Evolutionary conservation across 257 asterid genomes (phyloP), one percentile per base, ranked within the genome.

Genomic region (Gynochthodes officinalis): DNA sequence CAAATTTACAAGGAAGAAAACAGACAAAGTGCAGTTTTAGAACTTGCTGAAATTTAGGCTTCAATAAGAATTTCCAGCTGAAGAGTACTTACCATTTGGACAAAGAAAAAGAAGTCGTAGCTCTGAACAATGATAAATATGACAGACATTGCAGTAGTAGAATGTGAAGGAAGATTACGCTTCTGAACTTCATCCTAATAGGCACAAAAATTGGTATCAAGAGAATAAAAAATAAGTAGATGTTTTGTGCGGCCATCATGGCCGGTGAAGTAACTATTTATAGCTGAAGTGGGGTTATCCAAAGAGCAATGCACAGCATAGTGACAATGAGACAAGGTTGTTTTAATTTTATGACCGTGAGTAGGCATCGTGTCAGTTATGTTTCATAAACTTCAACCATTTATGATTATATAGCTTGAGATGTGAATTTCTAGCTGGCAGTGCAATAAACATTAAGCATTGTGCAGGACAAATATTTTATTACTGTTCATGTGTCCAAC

Each of bases 101-200:
- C 83, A 10, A 78, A 82, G 81, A 66, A 75, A 44, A 78, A 72
- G 59, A 78, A 82, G 49, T 75, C 76, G 49, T 67, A 73, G 33
- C 75, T 73, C 63, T 53, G 73, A 15, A 75, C 37, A 25, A 32
- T 33, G 61, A 61, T 28, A 67, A 32, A 48, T 42, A 69, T 15
- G 65, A 32, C 13, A 67, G 40, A 62, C 59, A 60, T 21, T 72
- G 74, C 30, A 67, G 40, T 53, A 69, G n/a, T 8, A 73, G 13
- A 23, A 40, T 18, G n/a, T 64, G 35, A n/a, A 39, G 35, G 18
- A 64, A 40, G 53, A 64, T n/a, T 40, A 40, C 0, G 52, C 37
- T 18, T 13, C 54, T 42, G 69, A 64, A 64, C 5, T 42, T 25
- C 69, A 64, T 64, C 32, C 9, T 64, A 10, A 5, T 23, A 23